Percentiles rank a stretch among this genome's conserved stretches.
Conservation (phyloP, 176 grass and related monocot species). For the Oryza meyeriana region DNA sequence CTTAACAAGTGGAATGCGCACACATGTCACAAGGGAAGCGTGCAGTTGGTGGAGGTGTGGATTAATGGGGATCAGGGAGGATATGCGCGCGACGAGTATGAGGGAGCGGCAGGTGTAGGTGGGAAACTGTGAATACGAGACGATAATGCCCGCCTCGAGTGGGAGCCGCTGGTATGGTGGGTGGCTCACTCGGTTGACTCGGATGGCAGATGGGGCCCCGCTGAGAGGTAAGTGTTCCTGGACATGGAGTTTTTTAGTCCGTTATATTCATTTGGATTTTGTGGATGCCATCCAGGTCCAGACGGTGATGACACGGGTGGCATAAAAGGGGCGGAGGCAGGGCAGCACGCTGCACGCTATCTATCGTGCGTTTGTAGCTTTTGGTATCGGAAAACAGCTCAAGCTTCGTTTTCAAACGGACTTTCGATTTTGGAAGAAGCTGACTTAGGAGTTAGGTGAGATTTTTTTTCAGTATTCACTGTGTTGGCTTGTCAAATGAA, state of each 20-base stretch:
- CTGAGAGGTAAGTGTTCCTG: not conserved
- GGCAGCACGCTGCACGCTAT: not conserved
- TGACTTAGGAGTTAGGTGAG: too few species aligned
- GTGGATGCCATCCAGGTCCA: not conserved
- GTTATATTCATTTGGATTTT: constrained; percentile 1
- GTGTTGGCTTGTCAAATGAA: too few species aligned
- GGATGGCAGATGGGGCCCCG: not conserved
- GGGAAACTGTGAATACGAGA: not conserved
- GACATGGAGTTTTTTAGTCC: not conserved
- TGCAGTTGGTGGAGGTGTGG: not conserved
- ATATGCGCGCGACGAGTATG: not conserved
- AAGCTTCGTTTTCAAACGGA: not conserved
- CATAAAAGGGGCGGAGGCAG: not conserved
- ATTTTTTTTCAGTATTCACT: too few species aligned
- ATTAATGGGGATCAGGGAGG: not conserved
- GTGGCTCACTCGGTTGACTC: constrained; percentile 31
- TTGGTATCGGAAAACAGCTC: not conserved
- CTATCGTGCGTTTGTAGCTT: not conserved
- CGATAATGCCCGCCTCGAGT: not conserved
- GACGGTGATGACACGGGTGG: not conserved
- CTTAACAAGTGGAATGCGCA: not conserved
- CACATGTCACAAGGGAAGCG: not conserved
- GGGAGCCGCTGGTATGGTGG: constrained; percentile 22
- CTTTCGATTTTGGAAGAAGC: not conserved
- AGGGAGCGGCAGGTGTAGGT: not conserved